These are phyloP conservation scores for Ceratobasidium sp. DNA, from an alignment of 1,284 basidiomycete species.

Conservation along the genomic window DNA sequence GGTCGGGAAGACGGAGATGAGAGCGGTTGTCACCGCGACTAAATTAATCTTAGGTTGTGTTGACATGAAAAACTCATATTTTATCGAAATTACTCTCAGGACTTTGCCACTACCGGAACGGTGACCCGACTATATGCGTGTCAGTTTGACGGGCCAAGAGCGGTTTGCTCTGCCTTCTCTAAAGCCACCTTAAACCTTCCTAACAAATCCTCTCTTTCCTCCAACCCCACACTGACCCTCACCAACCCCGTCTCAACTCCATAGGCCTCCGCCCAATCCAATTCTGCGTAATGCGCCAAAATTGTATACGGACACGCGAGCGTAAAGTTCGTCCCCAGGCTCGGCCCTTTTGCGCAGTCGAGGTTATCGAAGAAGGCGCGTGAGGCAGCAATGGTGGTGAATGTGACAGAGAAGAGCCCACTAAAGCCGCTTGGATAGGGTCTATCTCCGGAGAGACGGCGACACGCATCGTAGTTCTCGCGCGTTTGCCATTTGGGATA, in stretches of 20 bases:
- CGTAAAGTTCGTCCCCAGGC: conserved; percentile 96
- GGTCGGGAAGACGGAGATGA: too few species aligned
- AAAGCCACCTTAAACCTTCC: conserved; percentile 76
- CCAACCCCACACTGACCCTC: conserved; percentile 91
- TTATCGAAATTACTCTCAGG: too few species aligned
- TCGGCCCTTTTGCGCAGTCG: conserved; percentile 90
- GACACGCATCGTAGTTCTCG: conserved; percentile 79
- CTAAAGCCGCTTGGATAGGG: conserved; percentile 78
- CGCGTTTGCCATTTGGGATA: conserved; percentile 90
- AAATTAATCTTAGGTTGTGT: too few species aligned
- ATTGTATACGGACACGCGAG: conserved; percentile 94
- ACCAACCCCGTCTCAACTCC: conserved; percentile 91
- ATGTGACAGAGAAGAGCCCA: conserved; percentile 93
- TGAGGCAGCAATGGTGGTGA: conserved; percentile 77
- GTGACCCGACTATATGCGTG: too few species aligned
- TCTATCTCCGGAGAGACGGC: conserved; percentile 52
- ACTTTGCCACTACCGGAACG: too few species aligned
- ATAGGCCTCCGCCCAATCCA: conserved; percentile 91
- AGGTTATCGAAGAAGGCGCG: conserved; percentile 90
- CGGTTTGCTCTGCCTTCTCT: conserved; percentile 71
- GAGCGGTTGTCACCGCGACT: too few species aligned
- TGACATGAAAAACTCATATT: too few species aligned
- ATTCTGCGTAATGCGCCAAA: conserved; percentile 91
- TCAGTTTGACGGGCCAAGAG: neutral
- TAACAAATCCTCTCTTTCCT: conserved; percentile 76